Evolutionary conservation across 345 rosid genomes (phyloP).

Genomic region (Eucalyptus globulus): DNA sequence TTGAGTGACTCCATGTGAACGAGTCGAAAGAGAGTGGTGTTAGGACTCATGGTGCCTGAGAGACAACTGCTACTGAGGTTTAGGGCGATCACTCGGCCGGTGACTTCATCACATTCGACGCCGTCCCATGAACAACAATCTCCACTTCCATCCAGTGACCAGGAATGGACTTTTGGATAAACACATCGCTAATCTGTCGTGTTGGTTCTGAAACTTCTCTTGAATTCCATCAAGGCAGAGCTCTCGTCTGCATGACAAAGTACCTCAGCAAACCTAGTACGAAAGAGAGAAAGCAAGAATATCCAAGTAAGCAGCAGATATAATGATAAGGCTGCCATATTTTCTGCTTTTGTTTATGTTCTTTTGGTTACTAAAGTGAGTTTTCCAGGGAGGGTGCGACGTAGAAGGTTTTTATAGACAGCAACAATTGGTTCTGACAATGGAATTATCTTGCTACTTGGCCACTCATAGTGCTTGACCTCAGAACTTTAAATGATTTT

Average conservation of each 20-base stretch:
- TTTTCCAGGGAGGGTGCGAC: too few relatives aligned
- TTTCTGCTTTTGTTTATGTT: too few relatives aligned
- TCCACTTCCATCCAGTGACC: neutral
- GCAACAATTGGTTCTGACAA: too few relatives aligned
- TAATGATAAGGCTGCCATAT: neutral
- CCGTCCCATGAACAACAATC: neutral
- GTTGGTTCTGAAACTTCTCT: neutral
- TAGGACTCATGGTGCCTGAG: neutral
- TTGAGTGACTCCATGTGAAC: neutral
- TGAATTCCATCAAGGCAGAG: neutral
- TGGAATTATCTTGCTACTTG: too few relatives aligned
- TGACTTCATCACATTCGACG: neutral
- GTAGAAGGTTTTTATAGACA: too few relatives aligned
- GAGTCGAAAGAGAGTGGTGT: neutral
- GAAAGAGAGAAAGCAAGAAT: neutral
- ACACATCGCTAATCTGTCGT: fast-evolving
- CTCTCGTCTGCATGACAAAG: neutral
- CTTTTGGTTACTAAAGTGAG: too few relatives aligned
- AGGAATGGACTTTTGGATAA: neutral
- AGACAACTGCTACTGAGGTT: neutral
- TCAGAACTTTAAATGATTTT: too few relatives aligned
- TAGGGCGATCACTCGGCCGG: neutral
- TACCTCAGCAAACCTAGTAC: neutral
- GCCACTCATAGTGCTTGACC: neutral
- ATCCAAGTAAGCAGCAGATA: neutral